Conservation (phyloP, 805 yeast genomes). For the Wickerhamomyces queroliae region DNA sequence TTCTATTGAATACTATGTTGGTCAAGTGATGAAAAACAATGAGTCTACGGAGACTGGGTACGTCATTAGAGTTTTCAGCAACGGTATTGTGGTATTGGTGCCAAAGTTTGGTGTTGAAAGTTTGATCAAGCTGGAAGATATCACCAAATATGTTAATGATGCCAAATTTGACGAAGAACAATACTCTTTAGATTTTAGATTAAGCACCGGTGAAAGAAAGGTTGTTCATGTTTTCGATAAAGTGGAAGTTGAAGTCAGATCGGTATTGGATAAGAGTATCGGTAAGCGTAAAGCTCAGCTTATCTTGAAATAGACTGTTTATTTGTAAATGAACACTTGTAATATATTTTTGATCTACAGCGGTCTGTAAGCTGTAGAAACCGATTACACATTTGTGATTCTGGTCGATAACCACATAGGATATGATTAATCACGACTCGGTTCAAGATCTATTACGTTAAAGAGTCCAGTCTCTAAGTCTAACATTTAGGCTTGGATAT, state of each 20-base stretch:
- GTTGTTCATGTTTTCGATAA: conserved; percentile 74
- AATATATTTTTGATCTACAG: too few relatives aligned
- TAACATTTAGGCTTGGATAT: too few relatives aligned
- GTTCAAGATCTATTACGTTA: too few relatives aligned
- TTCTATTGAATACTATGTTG: conserved; percentile 94
- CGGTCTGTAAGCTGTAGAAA: too few relatives aligned
- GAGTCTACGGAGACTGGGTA: conserved; percentile 83
- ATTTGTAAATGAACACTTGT: too few relatives aligned
- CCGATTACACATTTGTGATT: too few relatives aligned
- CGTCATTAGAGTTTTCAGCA: conserved; percentile 85
- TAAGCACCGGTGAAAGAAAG: conserved; percentile 38
- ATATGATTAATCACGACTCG: too few relatives aligned
- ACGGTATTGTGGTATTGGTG: conserved; percentile 91
- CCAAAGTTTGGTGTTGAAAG: conserved; percentile 97
- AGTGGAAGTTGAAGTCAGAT: conserved; percentile 76
- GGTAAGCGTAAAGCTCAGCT: conserved; percentile 94
- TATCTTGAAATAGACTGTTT: too few relatives aligned
- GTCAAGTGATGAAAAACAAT: conserved; percentile 89
- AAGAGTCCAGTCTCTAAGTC: too few relatives aligned
- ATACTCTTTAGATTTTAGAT: conserved; percentile 58
- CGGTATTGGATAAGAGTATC: conserved; percentile 77
- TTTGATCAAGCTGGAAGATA: conserved; percentile 71
- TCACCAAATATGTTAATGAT: conserved; percentile 57
- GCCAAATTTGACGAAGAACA: conserved; percentile 73
- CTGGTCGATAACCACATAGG: too few relatives aligned